Percentiles rank a stretch among this genome's conserved stretches.
These are phyloP conservation scores for Colletotrichum euphorbiae DNA, from an alignment of 2,329 filamentous ascomycete genomes.

Conservation along the genomic window DNA sequence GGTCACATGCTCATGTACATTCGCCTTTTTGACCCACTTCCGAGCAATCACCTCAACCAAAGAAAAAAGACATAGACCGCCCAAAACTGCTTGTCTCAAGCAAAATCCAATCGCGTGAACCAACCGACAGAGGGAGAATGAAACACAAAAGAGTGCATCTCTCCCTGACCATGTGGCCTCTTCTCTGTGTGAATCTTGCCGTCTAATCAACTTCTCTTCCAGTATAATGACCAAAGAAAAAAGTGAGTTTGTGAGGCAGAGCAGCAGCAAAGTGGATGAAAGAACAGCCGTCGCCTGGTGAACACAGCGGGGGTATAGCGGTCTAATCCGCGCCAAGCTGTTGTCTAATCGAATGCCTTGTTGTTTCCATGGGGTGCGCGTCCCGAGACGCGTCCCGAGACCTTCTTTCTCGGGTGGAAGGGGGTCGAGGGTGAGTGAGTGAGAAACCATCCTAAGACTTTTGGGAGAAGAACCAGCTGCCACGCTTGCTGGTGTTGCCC, in stretches of 20 bases:
- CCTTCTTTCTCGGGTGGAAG: neutral
- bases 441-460: constrained; percentile 58
- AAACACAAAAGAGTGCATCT: constrained; percentile 18
- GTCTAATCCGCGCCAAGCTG: constrained; percentile 33
- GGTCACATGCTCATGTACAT: constrained; percentile 1
- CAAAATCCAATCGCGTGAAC: constrained; percentile 20
- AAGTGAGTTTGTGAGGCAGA: constrained; percentile 12
- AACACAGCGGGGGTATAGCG: constrained; percentile 34
- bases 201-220: constrained; percentile 19
- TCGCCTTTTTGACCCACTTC: neutral
- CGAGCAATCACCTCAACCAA: neutral
- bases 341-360: constrained; percentile 26
- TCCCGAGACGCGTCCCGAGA: constrained; percentile 9
- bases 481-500: constrained; percentile 69
- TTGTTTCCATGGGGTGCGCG: constrained; percentile 19
- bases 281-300: constrained; percentile 17
- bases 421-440: neutral
- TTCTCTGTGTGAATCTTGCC: constrained; percentile 21
- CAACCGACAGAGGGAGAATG: constrained; percentile 6
- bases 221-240: constrained; percentile 34
- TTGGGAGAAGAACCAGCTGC: constrained; percentile 78
- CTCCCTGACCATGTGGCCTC: neutral
- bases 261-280: constrained; percentile 1
- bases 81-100: constrained; percentile 18
- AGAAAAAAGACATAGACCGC: constrained; percentile 22